A percentile compares a stretch with the other conserved stretches of the same genome.
These are phyloP conservation scores for Lipomyces yarrowii DNA, from an alignment of 1,139 yeast genomes.

Conservation along the genomic window DNA sequence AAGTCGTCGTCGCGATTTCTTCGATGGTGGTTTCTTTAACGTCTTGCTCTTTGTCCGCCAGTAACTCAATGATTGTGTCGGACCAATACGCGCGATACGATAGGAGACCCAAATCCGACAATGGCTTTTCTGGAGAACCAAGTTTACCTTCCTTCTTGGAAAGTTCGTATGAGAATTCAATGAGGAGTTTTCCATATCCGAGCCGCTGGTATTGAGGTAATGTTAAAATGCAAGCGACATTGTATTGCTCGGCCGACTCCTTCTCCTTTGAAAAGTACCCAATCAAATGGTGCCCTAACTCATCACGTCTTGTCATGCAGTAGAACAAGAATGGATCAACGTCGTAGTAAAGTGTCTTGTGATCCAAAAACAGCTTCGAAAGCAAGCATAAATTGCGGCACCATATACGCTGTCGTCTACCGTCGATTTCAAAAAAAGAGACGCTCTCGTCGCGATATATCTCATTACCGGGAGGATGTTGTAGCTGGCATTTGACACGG, in stretches of 20 bases:
- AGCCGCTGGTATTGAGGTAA: slow-evolving; percentile 93
- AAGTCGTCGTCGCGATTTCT: slow-evolving; percentile 80
- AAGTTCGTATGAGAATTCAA: slow-evolving; percentile 89
- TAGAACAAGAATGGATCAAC: slow-evolving; percentile 96
- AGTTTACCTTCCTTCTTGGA: slow-evolving; percentile 84
- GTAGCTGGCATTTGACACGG: slow-evolving; percentile 74
- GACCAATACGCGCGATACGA: slow-evolving; percentile 98
- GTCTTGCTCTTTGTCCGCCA: slow-evolving; percentile 42
- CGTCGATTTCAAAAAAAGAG: slow-evolving; percentile 94
- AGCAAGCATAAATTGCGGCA: slow-evolving; percentile 90
- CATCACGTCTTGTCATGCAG: slow-evolving; percentile 89
- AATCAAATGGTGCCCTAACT: slow-evolving; percentile 88
- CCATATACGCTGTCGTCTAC: slow-evolving; percentile 94
- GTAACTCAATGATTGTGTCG: slow-evolving; percentile 73
- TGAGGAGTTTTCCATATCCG: slow-evolving; percentile 89
- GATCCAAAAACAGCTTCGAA: slow-evolving; percentile 87
- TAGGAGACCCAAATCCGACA: slow-evolving; percentile 88
- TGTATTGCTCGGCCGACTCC: slow-evolving; percentile 93
- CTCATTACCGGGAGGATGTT: slow-evolving; percentile 98
- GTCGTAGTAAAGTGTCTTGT: slow-evolving; percentile 92
- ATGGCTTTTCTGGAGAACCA: slow-evolving; percentile 97
- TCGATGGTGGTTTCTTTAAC: slow-evolving; percentile 77
- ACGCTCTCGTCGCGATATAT: slow-evolving; percentile 84
- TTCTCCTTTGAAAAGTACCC: slow-evolving; percentile 97
- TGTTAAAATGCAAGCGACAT: slow-evolving; percentile 94